phyloP scores from a whole-genome alignment of 768 basidiomycete genomes.

The Boletus subcaerulescens region DNA sequence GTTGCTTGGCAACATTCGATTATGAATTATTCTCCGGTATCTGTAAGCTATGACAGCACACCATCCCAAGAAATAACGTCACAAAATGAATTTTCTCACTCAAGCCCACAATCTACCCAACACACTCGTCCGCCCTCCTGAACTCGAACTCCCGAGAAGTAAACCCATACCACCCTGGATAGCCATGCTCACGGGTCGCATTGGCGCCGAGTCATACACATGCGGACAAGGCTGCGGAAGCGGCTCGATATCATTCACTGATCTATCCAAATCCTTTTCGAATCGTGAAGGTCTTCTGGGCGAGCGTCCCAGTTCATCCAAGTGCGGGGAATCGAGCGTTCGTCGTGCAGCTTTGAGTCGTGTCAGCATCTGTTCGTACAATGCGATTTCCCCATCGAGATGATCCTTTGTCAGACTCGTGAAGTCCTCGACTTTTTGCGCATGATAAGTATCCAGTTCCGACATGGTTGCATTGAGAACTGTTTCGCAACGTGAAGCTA shows the following conservation, averaged over 20 bases:
- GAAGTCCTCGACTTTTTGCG: conserved; percentile 72
- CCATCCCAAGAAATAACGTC: no score
- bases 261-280: conserved; percentile 66
- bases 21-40: neutral
- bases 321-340: conserved; percentile 48
- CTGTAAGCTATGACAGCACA: neutral
- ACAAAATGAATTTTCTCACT: neutral
- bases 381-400: conserved; percentile 73
- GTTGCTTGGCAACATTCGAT: neutral
- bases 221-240: conserved; percentile 78
- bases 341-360: conserved; percentile 57
- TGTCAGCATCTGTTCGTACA: conserved; percentile 67
- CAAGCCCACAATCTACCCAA: conserved; percentile 59
- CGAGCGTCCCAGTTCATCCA: conserved; percentile 44
- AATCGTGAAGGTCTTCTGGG: conserved; percentile 70
- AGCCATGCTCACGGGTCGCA: conserved; percentile 72
- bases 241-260: conserved; percentile 40
- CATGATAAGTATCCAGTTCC: conserved; percentile 79
- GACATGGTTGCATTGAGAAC: conserved; percentile 87
- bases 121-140: conserved; percentile 46
- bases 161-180: conserved; percentile 72
- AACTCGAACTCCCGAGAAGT: conserved; percentile 43
- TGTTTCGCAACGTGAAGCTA: conserved; percentile 78
- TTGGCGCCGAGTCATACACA: conserved; percentile 71
- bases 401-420: conserved; percentile 56